Evolutionary conservation across 1,139 yeast genomes (phyloP).

Genomic region (Taiozyma sp.): DNA sequence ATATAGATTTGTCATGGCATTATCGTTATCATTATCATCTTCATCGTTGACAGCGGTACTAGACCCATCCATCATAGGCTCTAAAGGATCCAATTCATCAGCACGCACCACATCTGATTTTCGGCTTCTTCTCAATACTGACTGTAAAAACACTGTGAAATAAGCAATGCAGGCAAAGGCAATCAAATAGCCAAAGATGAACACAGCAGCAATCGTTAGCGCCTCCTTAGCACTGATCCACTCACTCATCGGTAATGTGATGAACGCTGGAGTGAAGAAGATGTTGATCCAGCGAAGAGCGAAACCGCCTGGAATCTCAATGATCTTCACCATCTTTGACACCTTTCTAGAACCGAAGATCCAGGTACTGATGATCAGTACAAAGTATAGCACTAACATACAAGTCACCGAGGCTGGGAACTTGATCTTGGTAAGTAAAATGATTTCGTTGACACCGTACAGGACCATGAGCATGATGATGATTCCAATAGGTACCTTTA

Average conservation of each 20-base stretch:
- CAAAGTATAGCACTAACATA: conserved; percentile 56
- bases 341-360: conserved; percentile 34
- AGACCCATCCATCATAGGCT: conserved; percentile 7
- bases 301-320: conserved; percentile 65
- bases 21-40: background rate
- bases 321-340: conserved; percentile 37
- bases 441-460: conserved; percentile 60
- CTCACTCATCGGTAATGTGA: conserved; percentile 61
- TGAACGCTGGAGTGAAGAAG: conserved; percentile 73
- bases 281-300: conserved; percentile 72
- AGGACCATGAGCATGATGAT: conserved; percentile 36
- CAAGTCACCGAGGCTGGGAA: conserved; percentile 77
- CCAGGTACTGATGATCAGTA: conserved; percentile 35
- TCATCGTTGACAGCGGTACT: conserved; percentile 6
- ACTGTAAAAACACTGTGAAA: conserved; percentile 37
- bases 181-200: conserved; percentile 54
- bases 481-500: conserved; percentile 35
- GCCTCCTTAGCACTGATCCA: conserved; percentile 64
- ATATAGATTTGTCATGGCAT: conserved; percentile 8
- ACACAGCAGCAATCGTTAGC: conserved; percentile 67
- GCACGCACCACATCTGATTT: conserved; percentile 23
- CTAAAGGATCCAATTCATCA: conserved; percentile 21
- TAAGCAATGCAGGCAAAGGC: conserved; percentile 47
- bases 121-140: conserved; percentile 22
- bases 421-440: conserved; percentile 41